Conservation (phyloP, 75 land plant genomes). For the Chamaecyparis obtusa region DNA sequence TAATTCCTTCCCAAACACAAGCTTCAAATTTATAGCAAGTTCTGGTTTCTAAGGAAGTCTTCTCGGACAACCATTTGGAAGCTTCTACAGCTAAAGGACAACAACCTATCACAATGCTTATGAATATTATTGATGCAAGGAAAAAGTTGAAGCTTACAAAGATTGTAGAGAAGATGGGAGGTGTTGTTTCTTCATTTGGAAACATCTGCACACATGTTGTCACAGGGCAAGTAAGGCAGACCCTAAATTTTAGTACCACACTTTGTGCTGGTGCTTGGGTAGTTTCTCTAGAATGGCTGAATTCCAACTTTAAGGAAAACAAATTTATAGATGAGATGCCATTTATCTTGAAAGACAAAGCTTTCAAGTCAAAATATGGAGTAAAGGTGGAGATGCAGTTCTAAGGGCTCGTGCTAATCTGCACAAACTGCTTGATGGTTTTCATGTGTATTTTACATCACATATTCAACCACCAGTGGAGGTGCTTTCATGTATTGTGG, state of each 20-base stretch:
- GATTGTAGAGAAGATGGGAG: constrained; percentile 71
- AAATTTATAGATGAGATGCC: constrained; percentile 71
- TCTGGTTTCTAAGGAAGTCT: neutral
- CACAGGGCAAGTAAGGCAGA: constrained; percentile 70
- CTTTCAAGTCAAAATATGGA: constrained; percentile 53
- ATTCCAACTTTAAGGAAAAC: constrained; percentile 59
- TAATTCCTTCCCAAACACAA: neutral
- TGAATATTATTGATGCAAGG: constrained; percentile 71
- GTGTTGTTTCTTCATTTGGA: constrained; percentile 60
- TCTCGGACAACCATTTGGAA: neutral
- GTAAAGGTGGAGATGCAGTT: constrained; percentile 37
- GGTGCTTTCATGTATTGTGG: too few species aligned
- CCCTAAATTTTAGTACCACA: constrained; percentile 77
- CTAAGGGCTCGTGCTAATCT: constrained; percentile 50
- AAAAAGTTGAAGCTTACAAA: constrained; percentile 48
- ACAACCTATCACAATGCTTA: constrained; percentile 46
- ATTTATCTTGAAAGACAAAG: constrained; percentile 57
- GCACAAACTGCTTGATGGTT: constrained; percentile 39
- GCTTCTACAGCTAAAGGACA: neutral
- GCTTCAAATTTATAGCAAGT: neutral
- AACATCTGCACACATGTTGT: constrained; percentile 71
- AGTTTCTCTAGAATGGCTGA: too few species aligned
- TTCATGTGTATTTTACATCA: too few species aligned
- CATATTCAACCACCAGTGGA: too few species aligned
- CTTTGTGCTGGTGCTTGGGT: constrained; percentile 79